Conservation (phyloP, 352 stramenopile species). For the Halophytophthora batemanensis region DNA sequence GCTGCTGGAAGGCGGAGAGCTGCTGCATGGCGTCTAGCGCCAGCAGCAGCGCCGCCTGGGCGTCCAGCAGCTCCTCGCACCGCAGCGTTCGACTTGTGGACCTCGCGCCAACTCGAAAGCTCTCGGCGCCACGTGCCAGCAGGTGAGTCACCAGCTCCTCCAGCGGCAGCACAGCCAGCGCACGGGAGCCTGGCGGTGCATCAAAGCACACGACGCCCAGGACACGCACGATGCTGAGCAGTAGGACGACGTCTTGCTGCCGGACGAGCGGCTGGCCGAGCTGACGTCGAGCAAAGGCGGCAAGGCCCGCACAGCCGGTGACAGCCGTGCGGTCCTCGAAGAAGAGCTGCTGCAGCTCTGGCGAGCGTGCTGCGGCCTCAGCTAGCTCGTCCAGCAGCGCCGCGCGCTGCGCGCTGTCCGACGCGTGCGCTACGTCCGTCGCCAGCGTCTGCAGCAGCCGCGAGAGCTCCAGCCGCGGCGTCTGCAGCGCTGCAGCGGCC, state of each 20-base stretch:
- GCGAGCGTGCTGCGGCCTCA: conserved; percentile 25
- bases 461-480: conserved; percentile 25
- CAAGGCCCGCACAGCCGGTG: conserved; percentile 23
- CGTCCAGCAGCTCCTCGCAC: conserved; percentile 43
- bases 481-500: conserved; percentile 2
- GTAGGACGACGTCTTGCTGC: conserved; percentile 11
- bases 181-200: conserved; percentile 17
- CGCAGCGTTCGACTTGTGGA: conserved; percentile 4
- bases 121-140: conserved; percentile 17
- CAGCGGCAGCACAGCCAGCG: conserved; percentile 12
- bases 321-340: conserved; percentile 46
- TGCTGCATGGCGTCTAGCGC: conserved; percentile 41
- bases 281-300: conserved; percentile 27
- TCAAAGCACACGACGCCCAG: conserved; percentile 26
- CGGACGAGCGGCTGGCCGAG: conserved; percentile 9
- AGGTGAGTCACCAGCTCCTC: conserved; percentile 16
- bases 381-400: conserved; percentile 47
- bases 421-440: conserved; percentile 21
- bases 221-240: conserved; percentile 13
- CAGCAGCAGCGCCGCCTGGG: conserved; percentile 42
- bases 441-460: conserved; percentile 35
- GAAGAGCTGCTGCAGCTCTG: conserved; percentile 41
- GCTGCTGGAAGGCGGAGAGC: conserved; percentile 21
- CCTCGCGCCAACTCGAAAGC: conserved; percentile 1
- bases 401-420: conserved; percentile 17